Base-by-base conservation (phyloP, 345 rosid species). In the Hirschfeldia incana region DNA sequence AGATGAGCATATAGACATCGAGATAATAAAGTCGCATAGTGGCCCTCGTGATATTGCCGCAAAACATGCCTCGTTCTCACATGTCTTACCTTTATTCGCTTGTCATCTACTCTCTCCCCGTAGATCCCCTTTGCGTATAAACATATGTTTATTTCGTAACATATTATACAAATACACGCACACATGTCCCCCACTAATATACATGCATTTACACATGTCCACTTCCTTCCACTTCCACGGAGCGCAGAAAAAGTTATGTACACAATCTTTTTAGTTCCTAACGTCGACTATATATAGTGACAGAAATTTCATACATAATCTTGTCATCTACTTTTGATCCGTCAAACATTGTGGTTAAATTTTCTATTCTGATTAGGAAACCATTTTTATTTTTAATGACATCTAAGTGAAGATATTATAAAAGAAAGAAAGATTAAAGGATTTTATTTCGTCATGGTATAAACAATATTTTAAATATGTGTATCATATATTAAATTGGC, bases 21-120 rank as follows among this genome's bases (percentile, higher is more conserved):
- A 72, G 77, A 72, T 26, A 15, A 72, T 30, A 66, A 71, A 78
- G 72, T 21, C 42, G 26, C 68, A 69, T 27, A 78, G 82, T 73
- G 82, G 78, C 74, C 70, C 74, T 79, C 82, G 78, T 79, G 78
- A 73, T 73, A 26, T 49, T 67, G 82, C 82, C 78, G 82, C 70
- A 67, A 79, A 60, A 73, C 70, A 60, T 73, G 82, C 59, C 58
- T 58, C 69, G 69, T 68, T 73, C 74, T 79, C 74, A 79, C 82
- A 79, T 79, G 78, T 72, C 74, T 36, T 5, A 73, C 46, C 78
- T 67, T 73, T 79, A 73, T 73, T 67, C 70, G 10, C 39, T 73
- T 79, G 82, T 79, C 82, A 1, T 79, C 65, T 79, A 67, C 78
- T 67, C 44, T 26, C 58, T 46, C 28, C 2, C 58, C 42, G n/a